phyloP scores from a whole-genome alignment of 2,329 filamentous ascomycete species.

The Penicillium sp. region DNA sequence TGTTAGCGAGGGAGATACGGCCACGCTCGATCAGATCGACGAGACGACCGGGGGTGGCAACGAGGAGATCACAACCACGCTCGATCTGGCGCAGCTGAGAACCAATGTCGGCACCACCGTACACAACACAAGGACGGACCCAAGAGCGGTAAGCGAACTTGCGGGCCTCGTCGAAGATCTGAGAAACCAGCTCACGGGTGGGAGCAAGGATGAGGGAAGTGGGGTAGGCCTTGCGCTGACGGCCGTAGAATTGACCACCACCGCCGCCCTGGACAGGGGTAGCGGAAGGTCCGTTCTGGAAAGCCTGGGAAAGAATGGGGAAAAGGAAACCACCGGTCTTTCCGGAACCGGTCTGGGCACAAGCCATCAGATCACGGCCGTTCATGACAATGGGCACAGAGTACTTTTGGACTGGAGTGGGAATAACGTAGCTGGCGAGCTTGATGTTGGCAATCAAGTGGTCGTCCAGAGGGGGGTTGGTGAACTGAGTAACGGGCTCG shows the following conservation, averaged over 20 bases:
- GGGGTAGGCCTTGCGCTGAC: conserved; percentile 96
- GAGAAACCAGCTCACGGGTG: conserved; percentile 96
- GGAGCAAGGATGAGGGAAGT: conserved; percentile 94
- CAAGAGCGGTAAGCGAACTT: conserved; percentile 99
- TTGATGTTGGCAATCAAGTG: conserved; percentile 92
- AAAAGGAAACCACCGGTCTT: conserved; percentile 99
- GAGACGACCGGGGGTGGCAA: conserved; percentile 94
- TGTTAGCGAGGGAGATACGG: conserved; percentile 95
- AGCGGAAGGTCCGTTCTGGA: conserved; percentile 79
- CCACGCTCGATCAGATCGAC: conserved; percentile 98
- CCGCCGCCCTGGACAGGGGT: conserved; percentile 58
- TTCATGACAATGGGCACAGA: conserved; percentile 98
- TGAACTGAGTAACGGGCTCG: conserved; percentile 86
- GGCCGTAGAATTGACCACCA: conserved; percentile 70
- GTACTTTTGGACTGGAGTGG: conserved; percentile 98
- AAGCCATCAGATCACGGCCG: conserved; percentile 98
- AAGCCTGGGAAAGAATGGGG: conserved; percentile 97
- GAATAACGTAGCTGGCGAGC: conserved; percentile 89
- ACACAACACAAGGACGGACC: conserved; percentile 97
- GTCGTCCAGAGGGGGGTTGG: conserved; percentile 91
- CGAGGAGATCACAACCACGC: conserved; percentile 92
- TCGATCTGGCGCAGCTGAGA: conserved; percentile 98
- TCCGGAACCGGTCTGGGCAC: conserved; percentile 98
- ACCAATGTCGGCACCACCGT: conserved; percentile 98
- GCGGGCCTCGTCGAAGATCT: conserved; percentile 96